Evolutionary conservation across 768 basidiomycete genomes (phyloP).

Genomic region (Psilocybe sp.): DNA sequence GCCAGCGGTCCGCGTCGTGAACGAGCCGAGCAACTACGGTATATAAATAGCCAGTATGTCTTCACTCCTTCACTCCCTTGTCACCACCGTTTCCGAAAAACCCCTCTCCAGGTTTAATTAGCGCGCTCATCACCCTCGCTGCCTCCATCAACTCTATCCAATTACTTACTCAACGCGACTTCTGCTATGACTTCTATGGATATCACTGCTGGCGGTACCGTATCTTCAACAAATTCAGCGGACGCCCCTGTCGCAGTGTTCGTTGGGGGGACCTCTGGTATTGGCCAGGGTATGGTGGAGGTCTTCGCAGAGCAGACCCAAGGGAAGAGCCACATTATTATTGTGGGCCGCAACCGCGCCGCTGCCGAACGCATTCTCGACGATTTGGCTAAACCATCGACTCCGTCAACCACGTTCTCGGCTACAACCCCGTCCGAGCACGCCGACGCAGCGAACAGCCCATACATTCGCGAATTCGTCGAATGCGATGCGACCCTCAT

Average conservation of each 20-base stretch:
- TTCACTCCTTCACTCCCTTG: no score
- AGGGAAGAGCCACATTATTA: slow-evolving; percentile 45
- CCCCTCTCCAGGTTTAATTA: no score
- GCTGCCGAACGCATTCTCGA: slow-evolving; percentile 42
- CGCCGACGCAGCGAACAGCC: no score
- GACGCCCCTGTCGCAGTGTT: slow-evolving; percentile 31
- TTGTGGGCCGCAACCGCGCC: slow-evolving; percentile 46
- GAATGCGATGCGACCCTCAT: slow-evolving; percentile 52
- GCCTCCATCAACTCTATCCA: no score
- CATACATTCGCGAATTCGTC: slow-evolving; percentile 41
- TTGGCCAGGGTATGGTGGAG: slow-evolving; percentile 42
- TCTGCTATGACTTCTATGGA: slow-evolving; percentile 1
- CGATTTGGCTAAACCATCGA: slow-evolving; percentile 27
- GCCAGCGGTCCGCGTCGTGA: no score
- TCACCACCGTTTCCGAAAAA: no score
- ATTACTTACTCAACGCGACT: no score
- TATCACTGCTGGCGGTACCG: not conserved
- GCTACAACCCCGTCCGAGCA: slow-evolving; percentile 14
- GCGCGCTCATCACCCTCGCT: no score
- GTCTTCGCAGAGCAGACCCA: slow-evolving; percentile 40
- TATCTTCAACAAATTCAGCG: slow-evolving; percentile 5
- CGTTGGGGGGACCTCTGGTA: slow-evolving; percentile 40
- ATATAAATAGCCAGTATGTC: no score
- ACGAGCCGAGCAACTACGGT: no score
- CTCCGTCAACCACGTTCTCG: slow-evolving; percentile 45